These are phyloP conservation scores for Fusarium cyanostomum DNA, from an alignment of 2,329 filamentous ascomycete species.

Conservation along the genomic window DNA sequence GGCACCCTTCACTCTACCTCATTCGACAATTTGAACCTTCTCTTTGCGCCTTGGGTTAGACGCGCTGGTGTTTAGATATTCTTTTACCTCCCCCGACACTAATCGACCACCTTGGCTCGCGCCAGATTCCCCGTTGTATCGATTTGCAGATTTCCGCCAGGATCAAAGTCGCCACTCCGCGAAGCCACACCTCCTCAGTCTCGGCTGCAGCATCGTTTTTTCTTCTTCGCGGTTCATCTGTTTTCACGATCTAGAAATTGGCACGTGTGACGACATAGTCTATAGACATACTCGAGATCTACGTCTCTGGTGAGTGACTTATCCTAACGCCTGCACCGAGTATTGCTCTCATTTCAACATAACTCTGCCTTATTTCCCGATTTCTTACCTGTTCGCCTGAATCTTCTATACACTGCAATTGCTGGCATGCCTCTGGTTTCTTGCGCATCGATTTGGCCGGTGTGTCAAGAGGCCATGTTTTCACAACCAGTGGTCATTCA, in stretches of 20 bases:
- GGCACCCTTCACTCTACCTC: slow-evolving; percentile 31
- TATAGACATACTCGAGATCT: slow-evolving; percentile 44
- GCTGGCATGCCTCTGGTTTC: slow-evolving; percentile 13
- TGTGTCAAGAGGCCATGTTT: slow-evolving; percentile 27
- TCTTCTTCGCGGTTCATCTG: slow-evolving; percentile 35
- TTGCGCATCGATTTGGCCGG: slow-evolving; percentile 15
- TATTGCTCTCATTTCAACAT: slow-evolving; percentile 10
- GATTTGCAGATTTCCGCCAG: slow-evolving; percentile 35
- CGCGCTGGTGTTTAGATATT: slow-evolving; percentile 53
- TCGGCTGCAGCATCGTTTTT: slow-evolving; percentile 24
- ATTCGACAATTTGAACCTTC: slow-evolving; percentile 40
- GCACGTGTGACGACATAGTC: slow-evolving; percentile 40
- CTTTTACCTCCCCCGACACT: slow-evolving; percentile 35
- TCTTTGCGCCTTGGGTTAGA: slow-evolving; percentile 51
- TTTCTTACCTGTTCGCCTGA: slow-evolving; percentile 3
- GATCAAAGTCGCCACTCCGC: slow-evolving; percentile 34
- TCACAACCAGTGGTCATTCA: slow-evolving; percentile 23
- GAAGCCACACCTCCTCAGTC: slow-evolving; percentile 29
- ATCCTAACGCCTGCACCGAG: slow-evolving; percentile 3
- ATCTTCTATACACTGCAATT: slow-evolving; percentile 7
- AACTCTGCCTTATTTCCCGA: slow-evolving; percentile 15
- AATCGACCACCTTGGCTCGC: slow-evolving; percentile 39
- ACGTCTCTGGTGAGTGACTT: slow-evolving; percentile 38
- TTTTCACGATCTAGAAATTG: slow-evolving; percentile 44
- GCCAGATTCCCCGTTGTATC: slow-evolving; percentile 29